Evolutionary conservation across 2,329 filamentous ascomycete species (phyloP).

Genomic region (Emmonsiellopsis sp.): DNA sequence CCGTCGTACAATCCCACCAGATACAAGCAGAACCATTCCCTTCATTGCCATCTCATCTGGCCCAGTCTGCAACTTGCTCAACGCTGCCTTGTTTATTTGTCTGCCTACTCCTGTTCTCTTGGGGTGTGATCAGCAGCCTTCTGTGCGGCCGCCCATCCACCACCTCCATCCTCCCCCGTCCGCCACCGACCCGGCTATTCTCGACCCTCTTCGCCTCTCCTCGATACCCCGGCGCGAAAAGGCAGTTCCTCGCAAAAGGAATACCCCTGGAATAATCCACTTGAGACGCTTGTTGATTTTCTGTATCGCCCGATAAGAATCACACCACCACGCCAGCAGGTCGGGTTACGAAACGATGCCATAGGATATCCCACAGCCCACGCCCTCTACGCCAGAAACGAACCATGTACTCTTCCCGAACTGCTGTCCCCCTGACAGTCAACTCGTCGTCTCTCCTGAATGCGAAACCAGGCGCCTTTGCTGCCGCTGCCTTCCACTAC

Average conservation of each 20-base stretch:
- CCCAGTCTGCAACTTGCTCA: neutral
- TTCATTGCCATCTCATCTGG: neutral
- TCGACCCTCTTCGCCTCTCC: too few relatives aligned
- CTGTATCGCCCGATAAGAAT: neutral
- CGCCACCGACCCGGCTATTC: neutral
- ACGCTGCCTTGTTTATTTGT: neutral
- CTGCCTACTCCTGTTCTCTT: neutral
- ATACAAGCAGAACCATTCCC: neutral
- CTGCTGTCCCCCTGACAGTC: constrained; percentile 25
- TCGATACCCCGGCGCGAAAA: neutral
- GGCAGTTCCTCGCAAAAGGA: neutral
- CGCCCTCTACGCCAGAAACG: neutral
- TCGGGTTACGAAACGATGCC: neutral
- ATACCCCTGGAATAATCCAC: neutral
- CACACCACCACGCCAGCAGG: neutral
- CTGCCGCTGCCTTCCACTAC: constrained; percentile 35
- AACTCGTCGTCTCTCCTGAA: constrained; percentile 24
- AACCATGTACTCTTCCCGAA: constrained; percentile 26
- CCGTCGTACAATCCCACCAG: neutral
- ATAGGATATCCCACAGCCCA: constrained; percentile 2
- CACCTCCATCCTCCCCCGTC: neutral
- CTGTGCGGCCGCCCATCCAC: neutral
- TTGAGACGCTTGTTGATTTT: neutral
- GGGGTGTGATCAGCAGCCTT: neutral
- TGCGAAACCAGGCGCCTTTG: constrained; percentile 28